Base-by-base conservation (phyloP, 2,329 filamentous ascomycete species). In the Colletotrichum karsti region DNA sequence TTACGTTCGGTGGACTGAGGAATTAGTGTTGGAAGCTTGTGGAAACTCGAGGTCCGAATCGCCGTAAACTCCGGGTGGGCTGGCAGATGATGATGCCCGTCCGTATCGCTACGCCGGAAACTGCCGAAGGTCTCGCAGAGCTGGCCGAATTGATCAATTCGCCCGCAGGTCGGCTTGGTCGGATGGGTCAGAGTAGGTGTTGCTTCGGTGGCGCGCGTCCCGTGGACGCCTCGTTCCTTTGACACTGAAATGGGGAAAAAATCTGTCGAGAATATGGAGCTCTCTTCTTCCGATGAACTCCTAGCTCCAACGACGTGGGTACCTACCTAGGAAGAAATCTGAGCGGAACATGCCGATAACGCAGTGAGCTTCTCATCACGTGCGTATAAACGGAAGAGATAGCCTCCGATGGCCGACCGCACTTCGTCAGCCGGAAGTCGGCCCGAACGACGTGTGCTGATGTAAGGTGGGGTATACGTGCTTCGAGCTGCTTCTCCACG, bases 181-280 rank as follows among this genome's bases (percentile, higher is more conserved):
- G 53, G 15, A 26, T 53, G 42, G 18, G 39, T 48, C 53, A 54
- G 24, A 48, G 53, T 44, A 30, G 7, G 12, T 53, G 46, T 53
- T 44, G 44, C n/a, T 67, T 58, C 26, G 37, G 53, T 64, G 61
- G 37, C 65, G 65, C 46, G 28, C 60, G 53, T 35, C 61, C 46
- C 22, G 30, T 57, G 59, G 37, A 35, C 59, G 46, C 24, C 12
- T 24, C 22, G 60, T 67, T 44, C 20, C 60, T 64, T 59, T 46
- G 22, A 35, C 30, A 35, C 54, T 33, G 20, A n/a, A 42, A 46
- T 42, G 20, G 37, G 50, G 15, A 30, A 44, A 67, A 68, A 68
- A 37, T 68, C 65, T 67, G 65, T 54, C 65, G 39, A 54, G 46
- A 59, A 58, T 51, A 51, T 65, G 65, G 60, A 65, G 60, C 60